phyloP scores from a whole-genome alignment of 305 asterid genomes.

The Fraxinus baroniana region DNA sequence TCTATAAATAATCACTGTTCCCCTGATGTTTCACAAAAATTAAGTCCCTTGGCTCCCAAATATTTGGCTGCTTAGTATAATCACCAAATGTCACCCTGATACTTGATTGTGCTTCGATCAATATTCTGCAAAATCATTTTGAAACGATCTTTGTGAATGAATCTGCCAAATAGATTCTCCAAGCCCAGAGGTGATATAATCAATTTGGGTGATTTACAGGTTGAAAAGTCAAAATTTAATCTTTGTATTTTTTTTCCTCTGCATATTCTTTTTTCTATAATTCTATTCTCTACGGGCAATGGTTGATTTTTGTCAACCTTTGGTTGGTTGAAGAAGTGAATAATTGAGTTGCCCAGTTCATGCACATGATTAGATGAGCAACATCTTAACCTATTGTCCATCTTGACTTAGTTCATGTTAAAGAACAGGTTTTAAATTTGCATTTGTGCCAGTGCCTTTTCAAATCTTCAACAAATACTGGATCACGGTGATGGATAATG shows the following conservation, averaged over 20 bases:
- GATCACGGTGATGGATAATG: neutral
- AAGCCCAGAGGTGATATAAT: neutral
- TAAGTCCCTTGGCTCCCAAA: neutral
- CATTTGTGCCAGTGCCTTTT: neutral
- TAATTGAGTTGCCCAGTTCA: neutral
- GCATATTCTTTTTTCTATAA: neutral
- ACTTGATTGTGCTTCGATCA: neutral
- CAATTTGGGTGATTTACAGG: neutral
- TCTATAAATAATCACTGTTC: neutral
- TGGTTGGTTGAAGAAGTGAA: neutral
- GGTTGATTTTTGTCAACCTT: neutral
- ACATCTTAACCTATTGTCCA: neutral
- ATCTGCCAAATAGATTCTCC: neutral
- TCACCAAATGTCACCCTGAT: neutral
- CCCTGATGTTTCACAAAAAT: neutral
- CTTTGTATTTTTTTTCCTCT: neutral
- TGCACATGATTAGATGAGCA: neutral
- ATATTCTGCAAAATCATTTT: neutral
- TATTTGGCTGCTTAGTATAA: neutral
- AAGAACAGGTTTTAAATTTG: neutral
- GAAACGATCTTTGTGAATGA: neutral
- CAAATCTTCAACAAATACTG: neutral
- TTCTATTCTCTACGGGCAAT: neutral
- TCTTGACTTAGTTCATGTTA: neutral
- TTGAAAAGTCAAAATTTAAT: neutral